Evolutionary conservation across 306 rosid species (phyloP), one percentile per base, ranked within the genome.

Genomic region (Malus orientalis): DNA sequence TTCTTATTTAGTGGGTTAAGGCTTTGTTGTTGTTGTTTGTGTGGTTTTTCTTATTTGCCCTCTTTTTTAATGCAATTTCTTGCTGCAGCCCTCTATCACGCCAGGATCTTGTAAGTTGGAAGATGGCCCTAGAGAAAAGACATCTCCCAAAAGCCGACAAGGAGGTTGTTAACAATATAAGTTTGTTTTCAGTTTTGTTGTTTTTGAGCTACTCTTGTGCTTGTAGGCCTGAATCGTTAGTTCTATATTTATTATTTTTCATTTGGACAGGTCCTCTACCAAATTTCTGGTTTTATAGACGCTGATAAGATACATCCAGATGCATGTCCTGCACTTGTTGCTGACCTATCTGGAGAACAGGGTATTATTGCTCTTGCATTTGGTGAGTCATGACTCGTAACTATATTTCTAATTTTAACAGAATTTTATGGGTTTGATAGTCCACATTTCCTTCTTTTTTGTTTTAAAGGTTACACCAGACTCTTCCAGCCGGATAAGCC

Each of bases 101-200:
- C 57, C 99, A 96, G 75, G 98, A 96, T 87, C 98, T 96, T 86
- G 92, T 96, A 73, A 91, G 97, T 70, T 96, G 99, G 99, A 96
- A 92, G 87, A 88, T 93, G 97, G 88, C 96, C 82, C 84, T 96
- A 23, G 99, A 96, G 82, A 96, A 88, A 82, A 85, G 90, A 77
- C 93, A 82, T 80, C 93, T 96, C 75, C 99, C 96, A n/a, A 93
- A 86, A 78, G 98, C 97, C 58, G 91, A 91, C 87, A 85, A 91
- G 81, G 90, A 92, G 98, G 99, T 92, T 77, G 57, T 68, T 80
- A 71, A 55, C 27, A 62, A 18, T 74, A 75, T 81, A 83, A 83
- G 67, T 53, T 81, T 74, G 71, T 70, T 81, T 76, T 18, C 74
- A 16, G 79, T 73, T 73, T 45, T 73, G 20, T 33, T 33, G 14